Conservation (phyloP, 441 rosid genomes). For the Populus hybrid region DNA sequence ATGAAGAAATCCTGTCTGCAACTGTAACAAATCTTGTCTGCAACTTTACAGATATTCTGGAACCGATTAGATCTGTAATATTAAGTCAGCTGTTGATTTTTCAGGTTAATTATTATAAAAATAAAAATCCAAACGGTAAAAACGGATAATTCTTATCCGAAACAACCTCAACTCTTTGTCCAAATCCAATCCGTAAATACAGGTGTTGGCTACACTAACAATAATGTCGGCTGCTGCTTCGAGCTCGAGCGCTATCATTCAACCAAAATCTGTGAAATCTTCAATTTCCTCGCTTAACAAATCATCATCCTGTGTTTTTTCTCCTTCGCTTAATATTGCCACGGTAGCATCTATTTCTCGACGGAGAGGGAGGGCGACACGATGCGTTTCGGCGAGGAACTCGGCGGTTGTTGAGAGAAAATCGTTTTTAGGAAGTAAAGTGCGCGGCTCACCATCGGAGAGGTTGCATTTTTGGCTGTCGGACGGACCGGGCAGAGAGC, state of each 20-base stretch:
- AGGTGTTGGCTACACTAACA: no score
- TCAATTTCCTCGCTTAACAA: neutral
- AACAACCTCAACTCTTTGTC: no score
- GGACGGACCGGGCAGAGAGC: conserved; percentile 72
- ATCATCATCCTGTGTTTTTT: neutral
- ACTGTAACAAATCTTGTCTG: neutral
- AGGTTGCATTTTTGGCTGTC: conserved; percentile 68
- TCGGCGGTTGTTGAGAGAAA: conserved; percentile 37
- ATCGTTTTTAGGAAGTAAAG: conserved; percentile 42
- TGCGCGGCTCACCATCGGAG: conserved; percentile 46
- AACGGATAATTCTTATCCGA: no score
- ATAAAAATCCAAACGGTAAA: no score
- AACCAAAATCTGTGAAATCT: neutral
- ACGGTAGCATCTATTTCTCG: conserved; percentile 6
- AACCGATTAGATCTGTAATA: neutral
- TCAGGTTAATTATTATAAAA: no score
- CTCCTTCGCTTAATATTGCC: conserved; percentile 20
- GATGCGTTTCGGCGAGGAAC: conserved; percentile 24
- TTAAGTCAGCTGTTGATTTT: no score
- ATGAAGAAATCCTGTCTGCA: neutral
- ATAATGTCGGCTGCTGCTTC: neutral
- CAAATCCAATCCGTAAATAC: neutral
- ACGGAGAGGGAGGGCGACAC: conserved; percentile 15
- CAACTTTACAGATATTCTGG: neutral
- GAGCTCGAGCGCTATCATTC: neutral